Conservation (phyloP, 306 rosid species). For the Morella rubra region DNA sequence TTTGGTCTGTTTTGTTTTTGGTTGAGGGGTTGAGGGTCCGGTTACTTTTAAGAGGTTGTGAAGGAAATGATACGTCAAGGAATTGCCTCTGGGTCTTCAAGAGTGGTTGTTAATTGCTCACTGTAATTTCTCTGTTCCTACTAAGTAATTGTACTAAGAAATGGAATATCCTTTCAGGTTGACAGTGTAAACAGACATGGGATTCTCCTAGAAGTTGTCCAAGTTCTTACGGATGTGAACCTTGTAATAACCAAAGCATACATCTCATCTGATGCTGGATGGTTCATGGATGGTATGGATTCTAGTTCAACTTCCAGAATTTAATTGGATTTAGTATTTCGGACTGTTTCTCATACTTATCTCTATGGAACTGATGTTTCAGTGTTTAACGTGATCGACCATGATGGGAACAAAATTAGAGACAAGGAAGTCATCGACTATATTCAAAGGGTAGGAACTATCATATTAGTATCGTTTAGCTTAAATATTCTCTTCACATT, state of each 20-base stretch:
- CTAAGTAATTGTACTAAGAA: neutral
- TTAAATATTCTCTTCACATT: conserved; percentile 20
- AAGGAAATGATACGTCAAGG: neutral
- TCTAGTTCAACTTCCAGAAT: conserved; percentile 4
- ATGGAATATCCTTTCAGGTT: conserved; percentile 50
- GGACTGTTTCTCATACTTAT: conserved; percentile 16
- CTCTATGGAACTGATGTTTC: conserved; percentile 30
- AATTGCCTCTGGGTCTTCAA: neutral
- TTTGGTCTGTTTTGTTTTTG: neutral
- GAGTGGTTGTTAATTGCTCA: neutral
- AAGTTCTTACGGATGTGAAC: conserved; percentile 86
- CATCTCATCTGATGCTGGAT: conserved; percentile 89
- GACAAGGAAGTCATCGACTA: conserved; percentile 76
- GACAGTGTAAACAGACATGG: conserved; percentile 94
- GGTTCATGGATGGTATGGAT: conserved; percentile 96
- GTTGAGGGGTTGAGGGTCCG: conserved; percentile 10
- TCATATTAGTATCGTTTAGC: neutral
- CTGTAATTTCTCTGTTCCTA: neutral
- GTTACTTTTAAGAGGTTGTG: neutral
- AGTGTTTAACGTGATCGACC: conserved; percentile 83
- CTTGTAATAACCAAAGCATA: conserved; percentile 77
- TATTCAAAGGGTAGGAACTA: conserved; percentile 71
- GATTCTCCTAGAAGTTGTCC: conserved; percentile 82
- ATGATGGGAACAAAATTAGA: conserved; percentile 75
- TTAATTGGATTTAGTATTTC: neutral